These are phyloP conservation scores for Podila epicladia DNA, from an alignment of 192 early-diverging fungal species.

Conservation along the genomic window DNA sequence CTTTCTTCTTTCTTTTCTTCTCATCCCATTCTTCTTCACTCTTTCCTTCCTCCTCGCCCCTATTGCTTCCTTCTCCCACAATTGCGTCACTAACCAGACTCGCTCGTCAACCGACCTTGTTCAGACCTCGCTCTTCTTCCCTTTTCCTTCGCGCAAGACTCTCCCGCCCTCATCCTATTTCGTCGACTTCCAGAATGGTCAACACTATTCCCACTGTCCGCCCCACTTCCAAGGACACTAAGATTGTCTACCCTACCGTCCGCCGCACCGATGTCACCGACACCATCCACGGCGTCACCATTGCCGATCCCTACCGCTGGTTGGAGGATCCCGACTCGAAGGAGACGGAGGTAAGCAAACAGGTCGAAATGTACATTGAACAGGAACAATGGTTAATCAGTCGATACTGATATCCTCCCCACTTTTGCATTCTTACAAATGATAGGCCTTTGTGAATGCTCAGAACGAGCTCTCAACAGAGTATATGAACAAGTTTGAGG, in stretches of 20 bases:
- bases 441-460: constrained; percentile 63
- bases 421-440: background rate
- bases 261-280: constrained; percentile 59
- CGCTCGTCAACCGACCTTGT: background rate
- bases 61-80: too few species aligned
- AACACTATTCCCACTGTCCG: constrained; percentile 1
- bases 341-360: constrained; percentile 58
- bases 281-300: constrained; percentile 40
- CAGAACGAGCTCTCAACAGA: constrained; percentile 64
- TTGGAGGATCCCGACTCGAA: constrained; percentile 71
- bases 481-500: constrained; percentile 55
- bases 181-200: constrained; percentile 12
- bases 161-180: background rate
- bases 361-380: background rate
- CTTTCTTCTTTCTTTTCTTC: background rate
- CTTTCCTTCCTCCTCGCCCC: background rate
- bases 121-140: background rate
- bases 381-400: background rate
- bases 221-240: constrained; percentile 24
- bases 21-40: background rate
- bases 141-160: background rate
- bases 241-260: constrained; percentile 57
- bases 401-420: too few species aligned
- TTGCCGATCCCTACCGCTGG: constrained; percentile 71
- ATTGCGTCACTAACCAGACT: too few species aligned